Percentiles rank a stretch among this genome's conserved stretches.
Conservation (phyloP, 345 rosid species). For the Turnera subulata region DNA sequence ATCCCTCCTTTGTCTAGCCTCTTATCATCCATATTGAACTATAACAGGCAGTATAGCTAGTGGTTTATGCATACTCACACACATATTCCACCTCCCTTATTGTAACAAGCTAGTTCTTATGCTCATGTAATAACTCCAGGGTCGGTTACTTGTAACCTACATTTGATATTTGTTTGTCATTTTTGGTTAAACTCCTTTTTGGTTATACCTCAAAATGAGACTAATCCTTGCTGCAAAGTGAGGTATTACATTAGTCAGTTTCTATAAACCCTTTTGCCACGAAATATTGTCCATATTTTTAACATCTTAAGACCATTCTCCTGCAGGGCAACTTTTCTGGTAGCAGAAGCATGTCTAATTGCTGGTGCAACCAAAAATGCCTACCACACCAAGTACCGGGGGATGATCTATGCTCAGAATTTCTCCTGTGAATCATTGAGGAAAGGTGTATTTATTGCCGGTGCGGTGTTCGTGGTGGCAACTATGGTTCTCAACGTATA, state of each 20-base stretch:
- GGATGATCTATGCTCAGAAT: conserved; percentile 57
- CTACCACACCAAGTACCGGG: conserved; percentile 87
- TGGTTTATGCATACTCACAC: too few species aligned
- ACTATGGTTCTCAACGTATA: conserved; percentile 89
- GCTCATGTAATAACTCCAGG: too few species aligned
- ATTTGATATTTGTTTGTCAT: too few species aligned
- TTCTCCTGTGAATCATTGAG: conserved; percentile 78
- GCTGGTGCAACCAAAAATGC: conserved; percentile 94
- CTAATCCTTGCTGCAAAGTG: too few species aligned
- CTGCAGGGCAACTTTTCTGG: conserved; percentile 70
- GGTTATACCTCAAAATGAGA: too few species aligned
- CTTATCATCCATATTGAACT: not conserved
- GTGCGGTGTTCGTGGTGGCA: conserved; percentile 80
- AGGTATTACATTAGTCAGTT: too few species aligned
- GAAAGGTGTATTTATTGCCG: conserved; percentile 87
- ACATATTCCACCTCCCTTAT: too few species aligned
- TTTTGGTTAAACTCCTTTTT: too few species aligned
- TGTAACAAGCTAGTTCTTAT: too few species aligned
- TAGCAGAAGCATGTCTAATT: conserved; percentile 86
- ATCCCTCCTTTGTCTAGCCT: not conserved
- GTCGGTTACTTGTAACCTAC: too few species aligned
- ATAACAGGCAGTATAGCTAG: too few species aligned
- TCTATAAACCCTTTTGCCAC: not conserved
- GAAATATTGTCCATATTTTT: not conserved
- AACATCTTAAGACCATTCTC: not conserved